Evolutionary conservation across 257 asterid species (phyloP), one percentile per base, ranked within the genome.

Genomic region (Primulina eburnea): DNA sequence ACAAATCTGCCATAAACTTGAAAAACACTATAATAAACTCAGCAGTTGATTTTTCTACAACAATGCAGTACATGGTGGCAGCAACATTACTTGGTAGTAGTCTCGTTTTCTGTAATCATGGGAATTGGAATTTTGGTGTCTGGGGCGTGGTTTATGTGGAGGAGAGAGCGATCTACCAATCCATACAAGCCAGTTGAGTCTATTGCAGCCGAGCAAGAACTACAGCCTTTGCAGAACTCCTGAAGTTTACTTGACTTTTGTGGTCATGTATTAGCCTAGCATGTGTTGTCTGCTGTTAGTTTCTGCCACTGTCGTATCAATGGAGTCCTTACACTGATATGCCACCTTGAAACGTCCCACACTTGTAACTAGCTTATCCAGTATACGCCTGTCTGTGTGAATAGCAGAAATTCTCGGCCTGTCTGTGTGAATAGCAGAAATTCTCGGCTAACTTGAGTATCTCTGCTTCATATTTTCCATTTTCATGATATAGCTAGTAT

Each of bases 181-280:
- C 65, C 95, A 9, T 94, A 91, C 93, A 83, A 89, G 77, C 97
- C 98, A 6, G 95, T 94, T 32, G 90, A 88, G 73, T 63, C 85
- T 56, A 86, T 73, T 59, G 86, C 75, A 40, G 88, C 95, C 6
- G 99, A 94, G 84, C 98, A 91, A 77, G 99, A 94, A 81, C 97
- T 94, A 43, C 97, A 91, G 80, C 99, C 99, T 14, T 83, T 94
- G 60, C 90, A 79, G 77, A 79, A 35, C 73, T 74, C 69, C 61
- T 64, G n/a, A 57, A 72, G 50, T 77, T 65, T 65, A 67, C 60
- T 59, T 62, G 61, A 40, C 62, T 50, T 76, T 57, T 53, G 28
- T 43, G n/a, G 7, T 12, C 2, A 4, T 43, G 55, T 52, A 32
- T 35, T n/a, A 28, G 67, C 67, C 62, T 60, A 8, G 55, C 55